Conservation (phyloP, 2,329 filamentous ascomycete species). For the Sporothrix pallida region DNA sequence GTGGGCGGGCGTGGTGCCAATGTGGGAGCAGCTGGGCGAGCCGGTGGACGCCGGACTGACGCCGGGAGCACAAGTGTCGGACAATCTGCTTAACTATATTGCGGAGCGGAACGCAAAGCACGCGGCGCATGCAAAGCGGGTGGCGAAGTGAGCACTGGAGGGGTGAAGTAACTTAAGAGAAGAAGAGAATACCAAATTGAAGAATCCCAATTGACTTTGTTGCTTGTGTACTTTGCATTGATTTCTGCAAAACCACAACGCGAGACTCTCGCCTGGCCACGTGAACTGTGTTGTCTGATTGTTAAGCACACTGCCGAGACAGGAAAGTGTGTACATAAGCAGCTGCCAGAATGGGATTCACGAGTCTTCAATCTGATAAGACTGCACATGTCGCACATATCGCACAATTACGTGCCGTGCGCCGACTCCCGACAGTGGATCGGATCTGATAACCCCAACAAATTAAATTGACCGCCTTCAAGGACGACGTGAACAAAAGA, state of each 20-base stretch:
- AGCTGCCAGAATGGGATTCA: not conserved
- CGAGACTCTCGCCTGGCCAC: not conserved
- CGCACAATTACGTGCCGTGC: not conserved
- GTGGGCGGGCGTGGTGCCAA: conserved; percentile 37
- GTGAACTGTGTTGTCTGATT: not conserved
- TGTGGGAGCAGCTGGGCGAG: conserved; percentile 38
- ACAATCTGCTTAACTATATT: conserved; percentile 30
- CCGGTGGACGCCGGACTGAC: conserved; percentile 36
- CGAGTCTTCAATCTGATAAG: not conserved
- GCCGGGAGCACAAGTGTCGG: conserved; percentile 30
- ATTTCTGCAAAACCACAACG: not conserved
- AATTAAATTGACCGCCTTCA: not conserved
- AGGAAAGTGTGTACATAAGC: too few relatives aligned
- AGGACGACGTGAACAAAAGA: too few relatives aligned
- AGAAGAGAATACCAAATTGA: not conserved
- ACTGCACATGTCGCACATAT: too few relatives aligned
- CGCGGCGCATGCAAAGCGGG: conserved; percentile 26
- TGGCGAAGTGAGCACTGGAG: conserved; percentile 9
- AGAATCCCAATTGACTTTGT: too few relatives aligned
- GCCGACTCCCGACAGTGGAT: not conserved
- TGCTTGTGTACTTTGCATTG: not conserved
- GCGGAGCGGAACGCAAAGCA: conserved; percentile 31
- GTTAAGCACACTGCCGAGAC: too few relatives aligned
- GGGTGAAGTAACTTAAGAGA: not conserved
- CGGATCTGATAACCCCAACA: conserved; percentile 5